Percentiles rank a stretch among this genome's conserved stretches.
These are phyloP conservation scores for Filobasidium wieringae DNA, from an alignment of 768 basidiomycete species.

Conservation along the genomic window DNA sequence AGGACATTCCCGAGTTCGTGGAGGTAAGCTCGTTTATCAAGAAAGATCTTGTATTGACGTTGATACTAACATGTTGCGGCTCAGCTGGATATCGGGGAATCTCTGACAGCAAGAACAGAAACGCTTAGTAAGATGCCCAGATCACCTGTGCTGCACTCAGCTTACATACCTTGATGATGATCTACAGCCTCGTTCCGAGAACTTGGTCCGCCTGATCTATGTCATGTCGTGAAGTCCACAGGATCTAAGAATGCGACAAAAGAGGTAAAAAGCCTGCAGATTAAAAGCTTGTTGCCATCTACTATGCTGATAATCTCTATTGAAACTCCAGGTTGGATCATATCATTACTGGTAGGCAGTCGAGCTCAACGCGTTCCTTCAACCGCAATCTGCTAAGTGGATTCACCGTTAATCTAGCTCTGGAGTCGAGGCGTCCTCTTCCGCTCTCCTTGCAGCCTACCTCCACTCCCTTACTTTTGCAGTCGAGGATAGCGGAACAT, in stretches of 20 bases:
- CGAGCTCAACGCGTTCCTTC: background rate
- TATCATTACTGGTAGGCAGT: constrained; percentile 67
- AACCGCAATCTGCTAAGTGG: background rate
- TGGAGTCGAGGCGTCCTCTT: constrained; percentile 96
- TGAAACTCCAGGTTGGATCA: constrained; percentile 61
- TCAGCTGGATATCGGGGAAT: constrained; percentile 72
- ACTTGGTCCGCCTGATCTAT: constrained; percentile 92
- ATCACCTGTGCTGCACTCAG: constrained; percentile 14
- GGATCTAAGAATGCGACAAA: constrained; percentile 62
- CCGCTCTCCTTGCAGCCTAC: constrained; percentile 92
- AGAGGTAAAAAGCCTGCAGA: too few relatives aligned
- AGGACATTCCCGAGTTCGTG: constrained; percentile 88
- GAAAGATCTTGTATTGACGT: background rate
- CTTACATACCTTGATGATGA: background rate
- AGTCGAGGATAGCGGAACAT: constrained; percentile 77
- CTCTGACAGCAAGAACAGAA: constrained; percentile 79
- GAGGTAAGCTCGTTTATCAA: constrained; percentile 50
- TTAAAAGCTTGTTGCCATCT: constrained; percentile 28
- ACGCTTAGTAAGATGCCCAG: constrained; percentile 57
- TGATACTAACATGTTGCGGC: background rate
- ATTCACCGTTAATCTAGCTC: constrained; percentile 48
- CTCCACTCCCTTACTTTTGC: constrained; percentile 96
- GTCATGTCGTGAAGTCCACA: constrained; percentile 86
- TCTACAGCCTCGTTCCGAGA: constrained; percentile 79
- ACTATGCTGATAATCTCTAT: too few relatives aligned